phyloP scores from a whole-genome alignment of 208 protist genomes.

The Trypanosoma lewisi region DNA sequence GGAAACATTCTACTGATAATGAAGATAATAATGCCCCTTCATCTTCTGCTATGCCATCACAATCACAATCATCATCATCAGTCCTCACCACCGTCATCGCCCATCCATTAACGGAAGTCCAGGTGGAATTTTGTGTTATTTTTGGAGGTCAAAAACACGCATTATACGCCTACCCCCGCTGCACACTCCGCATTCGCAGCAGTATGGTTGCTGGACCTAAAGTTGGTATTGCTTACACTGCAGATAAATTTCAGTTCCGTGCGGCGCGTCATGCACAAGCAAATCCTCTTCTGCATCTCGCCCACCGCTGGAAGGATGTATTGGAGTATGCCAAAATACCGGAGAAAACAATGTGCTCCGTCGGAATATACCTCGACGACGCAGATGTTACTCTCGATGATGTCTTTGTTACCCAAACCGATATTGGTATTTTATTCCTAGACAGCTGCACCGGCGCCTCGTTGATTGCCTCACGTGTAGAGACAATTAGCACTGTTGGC shows the following conservation, averaged over 20 bases:
- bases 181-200: constrained; percentile 35
- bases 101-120: constrained; percentile 53
- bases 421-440: constrained; percentile 55
- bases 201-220: constrained; percentile 51
- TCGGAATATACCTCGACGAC: constrained; percentile 73
- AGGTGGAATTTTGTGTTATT: constrained; percentile 55
- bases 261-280: constrained; percentile 23
- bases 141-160: constrained; percentile 61
- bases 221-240: constrained; percentile 22
- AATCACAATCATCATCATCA: neutral
- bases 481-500: constrained; percentile 54
- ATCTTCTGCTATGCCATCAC: too few relatives aligned
- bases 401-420: constrained; percentile 58
- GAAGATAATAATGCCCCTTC: too few relatives aligned
- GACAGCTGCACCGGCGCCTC: constrained; percentile 43
- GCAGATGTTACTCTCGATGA: constrained; percentile 60
- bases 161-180: constrained; percentile 75
- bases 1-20: too few relatives aligned
- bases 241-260: constrained; percentile 29
- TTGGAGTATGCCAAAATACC: constrained; percentile 35
- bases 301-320: constrained; percentile 8
- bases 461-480: constrained; percentile 37
- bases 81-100: constrained; percentile 44
- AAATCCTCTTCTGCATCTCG: constrained; percentile 8
- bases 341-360: constrained; percentile 32